phyloP scores from a whole-genome alignment of 2,329 filamentous ascomycete species.

The Ceratocystis huliohia region DNA sequence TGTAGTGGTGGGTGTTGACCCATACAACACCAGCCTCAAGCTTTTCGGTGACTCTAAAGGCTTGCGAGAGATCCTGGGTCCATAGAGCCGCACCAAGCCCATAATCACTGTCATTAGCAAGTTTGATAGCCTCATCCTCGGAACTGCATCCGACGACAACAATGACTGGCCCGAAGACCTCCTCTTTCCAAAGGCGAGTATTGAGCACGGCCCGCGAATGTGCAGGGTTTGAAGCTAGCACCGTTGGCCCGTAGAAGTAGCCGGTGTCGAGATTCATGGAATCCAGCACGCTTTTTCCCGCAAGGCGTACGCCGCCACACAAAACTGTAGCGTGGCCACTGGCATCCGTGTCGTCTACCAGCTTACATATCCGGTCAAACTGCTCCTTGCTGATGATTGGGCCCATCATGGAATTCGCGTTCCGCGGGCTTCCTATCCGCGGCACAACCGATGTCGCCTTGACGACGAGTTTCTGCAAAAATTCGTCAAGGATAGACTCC shows the following conservation, averaged over 20 bases:
- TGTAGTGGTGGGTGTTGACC: slow-evolving; percentile 53
- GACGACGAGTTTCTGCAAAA: slow-evolving; percentile 46
- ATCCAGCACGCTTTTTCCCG: slow-evolving; percentile 31
- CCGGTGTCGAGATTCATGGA: slow-evolving; percentile 46
- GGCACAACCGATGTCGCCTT: slow-evolving; percentile 32
- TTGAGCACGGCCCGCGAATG: slow-evolving; percentile 25
- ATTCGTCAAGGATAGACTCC: slow-evolving; percentile 37
- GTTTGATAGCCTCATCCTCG: slow-evolving; percentile 27
- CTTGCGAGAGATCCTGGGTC: slow-evolving; percentile 39
- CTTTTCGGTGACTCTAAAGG: slow-evolving; percentile 35
- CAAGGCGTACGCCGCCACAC: slow-evolving; percentile 26
- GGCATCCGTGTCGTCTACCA: slow-evolving; percentile 34
- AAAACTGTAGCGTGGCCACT: slow-evolving; percentile 26
- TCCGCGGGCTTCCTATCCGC: slow-evolving; percentile 29
- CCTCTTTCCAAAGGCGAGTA: slow-evolving; percentile 42
- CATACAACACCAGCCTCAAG: slow-evolving; percentile 50
- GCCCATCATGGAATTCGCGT: slow-evolving; percentile 29
- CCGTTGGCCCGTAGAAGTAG: slow-evolving; percentile 26
- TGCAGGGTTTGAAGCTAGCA: slow-evolving; percentile 38
- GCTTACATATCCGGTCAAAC: slow-evolving; percentile 49
- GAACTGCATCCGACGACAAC: slow-evolving; percentile 37
- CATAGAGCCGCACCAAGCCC: slow-evolving; percentile 46
- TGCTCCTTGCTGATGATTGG: slow-evolving; percentile 32
- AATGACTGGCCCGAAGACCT: slow-evolving; percentile 53
- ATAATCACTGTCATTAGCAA: slow-evolving; percentile 37